These are phyloP conservation scores for Cercospora nicotianae DNA, from an alignment of 2,329 filamentous ascomycete species.

Conservation along the genomic window DNA sequence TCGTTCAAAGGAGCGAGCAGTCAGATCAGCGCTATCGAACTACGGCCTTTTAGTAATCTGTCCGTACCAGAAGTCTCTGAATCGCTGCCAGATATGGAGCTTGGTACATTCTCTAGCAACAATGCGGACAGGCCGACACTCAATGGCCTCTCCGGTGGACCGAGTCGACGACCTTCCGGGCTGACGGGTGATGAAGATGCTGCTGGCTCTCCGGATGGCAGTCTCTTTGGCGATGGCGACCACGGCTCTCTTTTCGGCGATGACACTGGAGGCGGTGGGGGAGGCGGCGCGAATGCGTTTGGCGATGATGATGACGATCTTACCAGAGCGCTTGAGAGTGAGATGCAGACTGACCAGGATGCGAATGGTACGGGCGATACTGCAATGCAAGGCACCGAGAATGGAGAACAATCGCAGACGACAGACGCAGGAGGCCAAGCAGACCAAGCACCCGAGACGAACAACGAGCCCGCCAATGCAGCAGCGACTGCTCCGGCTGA, in stretches of 20 bases:
- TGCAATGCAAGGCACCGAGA: slow-evolving; percentile 48
- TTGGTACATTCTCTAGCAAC: slow-evolving; percentile 73
- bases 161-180: slow-evolving; percentile 24
- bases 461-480: background rate
- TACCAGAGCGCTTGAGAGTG: slow-evolving; percentile 66
- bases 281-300: slow-evolving; percentile 57
- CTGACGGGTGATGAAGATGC: slow-evolving; percentile 55
- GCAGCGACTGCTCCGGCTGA: slow-evolving; percentile 34
- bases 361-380: slow-evolving; percentile 38
- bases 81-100: slow-evolving; percentile 60
- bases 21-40: slow-evolving; percentile 86
- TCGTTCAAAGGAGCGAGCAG: slow-evolving; percentile 74
- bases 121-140: slow-evolving; percentile 60
- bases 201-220: slow-evolving; percentile 68
- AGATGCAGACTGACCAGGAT: slow-evolving; percentile 43
- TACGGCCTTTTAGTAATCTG: slow-evolving; percentile 72
- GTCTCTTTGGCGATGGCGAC: slow-evolving; percentile 79
- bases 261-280: slow-evolving; percentile 51
- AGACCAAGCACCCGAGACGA: background rate
- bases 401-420: slow-evolving; percentile 43
- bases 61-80: slow-evolving; percentile 71
- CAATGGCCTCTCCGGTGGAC: slow-evolving; percentile 53
- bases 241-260: slow-evolving; percentile 76
- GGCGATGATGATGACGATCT: slow-evolving; percentile 86
- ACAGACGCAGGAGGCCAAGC: slow-evolving; percentile 8